These are phyloP conservation scores for Melanogaster broomeanus DNA, from an alignment of 768 basidiomycete genomes.

Conservation along the genomic window DNA sequence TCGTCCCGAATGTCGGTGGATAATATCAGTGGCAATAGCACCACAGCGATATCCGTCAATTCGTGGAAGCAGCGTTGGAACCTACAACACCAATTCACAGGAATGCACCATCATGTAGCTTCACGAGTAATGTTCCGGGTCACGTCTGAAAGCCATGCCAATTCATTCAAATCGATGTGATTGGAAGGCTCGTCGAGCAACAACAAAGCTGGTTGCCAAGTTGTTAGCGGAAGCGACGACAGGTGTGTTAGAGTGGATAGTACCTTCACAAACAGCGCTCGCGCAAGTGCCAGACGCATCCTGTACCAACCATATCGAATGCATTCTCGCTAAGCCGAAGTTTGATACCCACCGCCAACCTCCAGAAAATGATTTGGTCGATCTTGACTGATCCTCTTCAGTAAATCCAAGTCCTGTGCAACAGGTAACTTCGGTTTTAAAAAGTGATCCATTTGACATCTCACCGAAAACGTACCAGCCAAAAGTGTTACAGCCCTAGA, in stretches of 20 bases:
- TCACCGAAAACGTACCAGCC: constrained; percentile 54
- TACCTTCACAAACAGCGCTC: constrained; percentile 95
- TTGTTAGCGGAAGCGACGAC: constrained; percentile 5
- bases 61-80: background rate
- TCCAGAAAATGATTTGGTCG: constrained; percentile 88
- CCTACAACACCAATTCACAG: constrained; percentile 48
- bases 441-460: background rate
- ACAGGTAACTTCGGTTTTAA: background rate
- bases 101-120: constrained; percentile 98
- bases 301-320: constrained; percentile 37
- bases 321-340: background rate
- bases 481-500: constrained; percentile 86
- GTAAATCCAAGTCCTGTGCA: constrained; percentile 83
- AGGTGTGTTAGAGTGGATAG: background rate
- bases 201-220: constrained; percentile 64
- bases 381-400: constrained; percentile 81
- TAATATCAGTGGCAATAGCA: constrained; percentile 95
- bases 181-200: constrained; percentile 95
- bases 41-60: constrained; percentile 50
- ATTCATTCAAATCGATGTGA: constrained; percentile 94
- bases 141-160: constrained; percentile 98
- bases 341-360: constrained; percentile 78
- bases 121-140: constrained; percentile 89
- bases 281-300: constrained; percentile 94
- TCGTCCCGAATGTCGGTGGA: constrained; percentile 92